Conservation (phyloP, 257 asterid genomes). For the Leptodermis oblonga region DNA sequence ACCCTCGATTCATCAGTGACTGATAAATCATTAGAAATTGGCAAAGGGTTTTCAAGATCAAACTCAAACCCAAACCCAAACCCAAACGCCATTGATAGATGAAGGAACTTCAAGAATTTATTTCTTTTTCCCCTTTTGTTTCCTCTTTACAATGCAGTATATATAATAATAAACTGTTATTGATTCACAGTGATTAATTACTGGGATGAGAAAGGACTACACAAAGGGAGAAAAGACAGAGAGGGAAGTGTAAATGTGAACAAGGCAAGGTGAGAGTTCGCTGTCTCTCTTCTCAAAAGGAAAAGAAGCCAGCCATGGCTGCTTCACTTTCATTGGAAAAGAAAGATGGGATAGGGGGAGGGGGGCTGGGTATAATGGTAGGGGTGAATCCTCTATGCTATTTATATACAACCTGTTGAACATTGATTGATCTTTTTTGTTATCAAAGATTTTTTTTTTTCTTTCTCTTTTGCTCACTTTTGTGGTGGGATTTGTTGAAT, state of each 20-base stretch:
- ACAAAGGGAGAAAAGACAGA: not conserved
- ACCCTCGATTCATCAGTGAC: constrained; percentile 12
- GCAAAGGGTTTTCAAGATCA: constrained; percentile 65
- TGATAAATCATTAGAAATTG: constrained; percentile 20
- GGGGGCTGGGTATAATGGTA: not conserved
- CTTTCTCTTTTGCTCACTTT: too few species aligned
- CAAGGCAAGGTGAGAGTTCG: constrained; percentile 19
- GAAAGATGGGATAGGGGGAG: constrained; percentile 10
- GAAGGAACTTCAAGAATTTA: too few species aligned
- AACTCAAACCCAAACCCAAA: constrained; percentile 46
- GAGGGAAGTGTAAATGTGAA: constrained; percentile 15
- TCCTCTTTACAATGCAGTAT: too few species aligned
- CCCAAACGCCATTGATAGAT: constrained; percentile 48
- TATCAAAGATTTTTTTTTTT: too few species aligned
- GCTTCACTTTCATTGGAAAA: constrained; percentile 21
- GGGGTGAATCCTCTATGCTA: not conserved
- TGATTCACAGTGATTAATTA: not conserved
- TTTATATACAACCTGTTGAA: not conserved
- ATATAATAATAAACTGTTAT: not conserved
- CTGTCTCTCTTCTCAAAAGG: constrained; percentile 20
- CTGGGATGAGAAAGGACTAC: not conserved
- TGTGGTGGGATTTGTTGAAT: too few species aligned
- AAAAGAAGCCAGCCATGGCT: constrained; percentile 11
- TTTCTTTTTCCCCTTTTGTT: too few species aligned
- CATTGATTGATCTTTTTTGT: too few species aligned